phyloP scores from a whole-genome alignment of 495 filamentous ascomycete species.

The Talaromyces thailandensis region DNA sequence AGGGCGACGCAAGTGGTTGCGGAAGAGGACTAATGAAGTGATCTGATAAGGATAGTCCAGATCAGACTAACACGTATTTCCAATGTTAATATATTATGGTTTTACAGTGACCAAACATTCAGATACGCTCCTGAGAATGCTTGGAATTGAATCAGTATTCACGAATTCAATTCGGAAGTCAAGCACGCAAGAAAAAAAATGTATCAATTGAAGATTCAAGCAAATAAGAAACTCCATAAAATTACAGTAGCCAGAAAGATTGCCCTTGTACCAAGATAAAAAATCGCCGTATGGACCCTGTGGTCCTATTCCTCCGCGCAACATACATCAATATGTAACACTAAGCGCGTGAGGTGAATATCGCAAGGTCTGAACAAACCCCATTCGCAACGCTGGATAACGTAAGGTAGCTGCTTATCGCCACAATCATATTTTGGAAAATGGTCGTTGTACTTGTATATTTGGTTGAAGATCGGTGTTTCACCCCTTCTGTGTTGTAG shows the following conservation, averaged over 20 bases:
- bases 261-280: neutral
- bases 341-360: neutral
- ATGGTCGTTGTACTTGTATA: neutral
- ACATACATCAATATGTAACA: neutral
- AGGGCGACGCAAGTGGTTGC: conserved; percentile 17
- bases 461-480: neutral
- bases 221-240: neutral
- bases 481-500: neutral
- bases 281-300: neutral
- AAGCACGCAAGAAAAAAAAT: neutral
- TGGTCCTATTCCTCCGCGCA: neutral
- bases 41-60: neutral
- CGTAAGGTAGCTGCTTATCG: neutral
- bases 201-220: neutral
- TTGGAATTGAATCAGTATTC: neutral
- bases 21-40: conserved; percentile 5
- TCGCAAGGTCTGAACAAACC: neutral
- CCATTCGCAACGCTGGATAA: neutral
- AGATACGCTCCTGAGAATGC: neutral
- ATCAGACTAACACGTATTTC: neutral
- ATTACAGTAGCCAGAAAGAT: neutral
- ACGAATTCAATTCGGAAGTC: neutral
- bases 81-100: neutral
- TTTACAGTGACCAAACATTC: neutral
- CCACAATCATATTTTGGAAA: neutral